Evolutionary conservation across 2,329 filamentous ascomycete genomes (phyloP), one percentile per base, ranked within the genome.

Genomic region (Penicillium sp.): DNA sequence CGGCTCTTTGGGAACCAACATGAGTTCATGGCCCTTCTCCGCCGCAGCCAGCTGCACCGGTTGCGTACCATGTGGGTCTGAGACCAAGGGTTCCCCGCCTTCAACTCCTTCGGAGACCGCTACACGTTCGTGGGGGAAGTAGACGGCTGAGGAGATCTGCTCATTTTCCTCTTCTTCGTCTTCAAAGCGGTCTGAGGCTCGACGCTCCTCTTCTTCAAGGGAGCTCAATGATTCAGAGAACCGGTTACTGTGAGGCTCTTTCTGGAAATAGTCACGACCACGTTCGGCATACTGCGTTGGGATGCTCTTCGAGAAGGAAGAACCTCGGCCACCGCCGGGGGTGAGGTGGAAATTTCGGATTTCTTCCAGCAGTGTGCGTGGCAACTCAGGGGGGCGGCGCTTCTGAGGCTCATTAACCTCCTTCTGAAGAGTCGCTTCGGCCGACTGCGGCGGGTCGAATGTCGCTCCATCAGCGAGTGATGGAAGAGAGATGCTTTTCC

Each of bases 101-200:
- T 73, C 69, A 52, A 70, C 67, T 33, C 69, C 71, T 57, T 75
- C 73, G 8, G 72, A 66, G 5, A 73, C 67, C 13, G 71, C 65
- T n/a, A 74, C 69, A 25, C 84, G 82, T 65, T 86, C 83, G 75
- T 89, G 86, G 26, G 86, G 86, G 65, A 85, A 87, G 71, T 89
- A 89, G 37, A 87, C 78, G 13, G 86, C 86, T 30, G 85, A 88
- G 0, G 85, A 86, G 42, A 89, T 89, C 62, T 87, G 85, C 70
- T 89, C 86, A 58, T 81, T 80, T 60, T 87, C 85, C 5, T 85
- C 86, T 37, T 86, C 84, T n/a, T 85, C 84, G n/a, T 85, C 83
- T 37, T 83, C 83, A 28, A 78, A 76, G 25, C 70, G 72, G 10
- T 65, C 64, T 7, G 68, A 68, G 28, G 61, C 65, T 33, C 65